Percentiles rank a stretch among this genome's conserved stretches.
Conservation (phyloP, 345 rosid genomes). For the Sonneratia caseolaris region DNA sequence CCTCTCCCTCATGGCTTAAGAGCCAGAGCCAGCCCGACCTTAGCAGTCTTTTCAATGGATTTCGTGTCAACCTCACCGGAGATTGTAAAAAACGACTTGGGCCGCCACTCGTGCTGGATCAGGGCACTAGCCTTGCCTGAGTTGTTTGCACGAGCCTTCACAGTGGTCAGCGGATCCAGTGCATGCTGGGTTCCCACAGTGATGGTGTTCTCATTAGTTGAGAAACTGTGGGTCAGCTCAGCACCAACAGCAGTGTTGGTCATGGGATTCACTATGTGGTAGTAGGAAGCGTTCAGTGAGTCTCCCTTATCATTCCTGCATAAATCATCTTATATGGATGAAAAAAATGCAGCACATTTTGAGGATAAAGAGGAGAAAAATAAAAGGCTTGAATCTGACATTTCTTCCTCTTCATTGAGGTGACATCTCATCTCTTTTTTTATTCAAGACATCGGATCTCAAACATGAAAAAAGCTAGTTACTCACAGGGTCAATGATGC, state of each 20-base stretch:
- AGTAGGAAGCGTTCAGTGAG: conserved; percentile 56
- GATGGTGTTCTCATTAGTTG: conserved; percentile 59
- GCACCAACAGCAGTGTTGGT: conserved; percentile 72
- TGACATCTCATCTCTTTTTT: neutral
- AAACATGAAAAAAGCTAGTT: neutral
- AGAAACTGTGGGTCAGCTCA: conserved; percentile 65
- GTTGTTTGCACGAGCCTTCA: conserved; percentile 77
- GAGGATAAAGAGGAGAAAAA: neutral
- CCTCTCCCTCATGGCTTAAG: conserved; percentile 50
- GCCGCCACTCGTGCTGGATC: conserved; percentile 88
- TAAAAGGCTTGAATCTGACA: neutral
- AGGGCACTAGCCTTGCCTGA: conserved; percentile 62
- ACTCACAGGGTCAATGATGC: conserved; percentile 8
- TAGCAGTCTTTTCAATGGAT: conserved; percentile 73
- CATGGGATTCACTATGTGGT: conserved; percentile 53
- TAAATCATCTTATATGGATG: neutral
- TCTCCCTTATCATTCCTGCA: conserved; percentile 81
- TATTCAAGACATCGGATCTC: neutral
- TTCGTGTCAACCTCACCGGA: conserved; percentile 87
- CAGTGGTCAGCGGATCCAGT: conserved; percentile 56
- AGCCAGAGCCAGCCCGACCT: conserved; percentile 77
- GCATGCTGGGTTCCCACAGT: conserved; percentile 76
- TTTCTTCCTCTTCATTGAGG: neutral
- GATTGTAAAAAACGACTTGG: conserved; percentile 62
- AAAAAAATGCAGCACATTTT: neutral